These are phyloP conservation scores for Solanum raphanifolium DNA, from an alignment of 257 asterid species.

Conservation along the genomic window DNA sequence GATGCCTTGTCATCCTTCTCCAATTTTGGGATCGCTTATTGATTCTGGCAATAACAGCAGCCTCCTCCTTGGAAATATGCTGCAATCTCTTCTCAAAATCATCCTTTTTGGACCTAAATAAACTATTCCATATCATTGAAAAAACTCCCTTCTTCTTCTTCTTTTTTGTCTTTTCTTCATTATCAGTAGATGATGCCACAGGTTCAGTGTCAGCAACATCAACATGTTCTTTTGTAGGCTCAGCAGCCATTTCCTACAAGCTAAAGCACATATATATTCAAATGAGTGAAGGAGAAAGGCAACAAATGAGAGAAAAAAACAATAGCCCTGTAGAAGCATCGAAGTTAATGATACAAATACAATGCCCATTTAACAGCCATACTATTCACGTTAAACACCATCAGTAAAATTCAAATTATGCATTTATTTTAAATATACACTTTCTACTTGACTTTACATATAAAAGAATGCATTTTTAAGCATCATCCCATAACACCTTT, in stretches of 20 bases:
- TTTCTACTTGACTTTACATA: neutral
- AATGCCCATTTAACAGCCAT: neutral
- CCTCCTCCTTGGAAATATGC: constrained; percentile 85
- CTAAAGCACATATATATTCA: neutral
- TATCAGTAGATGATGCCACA: constrained; percentile 20
- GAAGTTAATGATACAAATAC: neutral
- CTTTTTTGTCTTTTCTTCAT: constrained; percentile 29
- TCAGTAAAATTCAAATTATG: neutral
- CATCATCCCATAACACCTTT: neutral
- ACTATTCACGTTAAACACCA: neutral
- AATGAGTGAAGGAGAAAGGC: neutral
- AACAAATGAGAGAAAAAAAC: neutral
- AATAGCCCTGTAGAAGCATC: neutral
- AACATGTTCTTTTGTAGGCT: constrained; percentile 30
- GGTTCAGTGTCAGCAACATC: constrained; percentile 19
- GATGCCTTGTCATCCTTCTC: constrained; percentile 49
- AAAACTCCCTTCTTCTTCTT: constrained; percentile 64
- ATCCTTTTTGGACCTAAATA: constrained; percentile 51
- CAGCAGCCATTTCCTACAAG: constrained; percentile 52
- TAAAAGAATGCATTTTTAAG: neutral
- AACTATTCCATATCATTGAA: constrained; percentile 62
- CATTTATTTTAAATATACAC: neutral
- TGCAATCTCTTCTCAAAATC: constrained; percentile 87
- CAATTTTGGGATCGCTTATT: constrained; percentile 55
- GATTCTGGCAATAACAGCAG: constrained; percentile 54